phyloP scores from a whole-genome alignment of 495 filamentous ascomycete species.

The Tuber microsphaerosporum region DNA sequence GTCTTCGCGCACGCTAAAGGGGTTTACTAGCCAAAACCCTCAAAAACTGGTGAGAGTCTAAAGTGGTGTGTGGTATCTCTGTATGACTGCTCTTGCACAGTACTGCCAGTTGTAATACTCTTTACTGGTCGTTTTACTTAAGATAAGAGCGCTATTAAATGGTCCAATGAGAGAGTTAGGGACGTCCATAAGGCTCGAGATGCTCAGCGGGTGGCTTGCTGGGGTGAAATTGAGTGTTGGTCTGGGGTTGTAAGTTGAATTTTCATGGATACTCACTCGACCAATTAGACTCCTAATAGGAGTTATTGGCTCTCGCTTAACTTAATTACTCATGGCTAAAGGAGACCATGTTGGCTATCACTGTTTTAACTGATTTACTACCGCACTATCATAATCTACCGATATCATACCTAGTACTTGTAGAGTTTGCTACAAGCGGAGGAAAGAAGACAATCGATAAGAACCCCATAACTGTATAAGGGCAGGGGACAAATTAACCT shows the following conservation, averaged over 20 bases:
- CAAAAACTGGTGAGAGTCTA: no score
- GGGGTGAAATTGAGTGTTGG: neutral
- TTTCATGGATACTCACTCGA: neutral
- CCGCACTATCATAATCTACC: neutral
- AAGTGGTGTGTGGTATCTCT: no score
- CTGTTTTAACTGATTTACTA: neutral
- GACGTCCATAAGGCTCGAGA: neutral
- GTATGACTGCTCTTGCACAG: neutral
- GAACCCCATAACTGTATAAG: neutral
- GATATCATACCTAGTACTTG: neutral
- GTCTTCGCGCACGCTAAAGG: no score
- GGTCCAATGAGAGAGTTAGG: neutral
- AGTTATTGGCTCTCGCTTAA: constrained; percentile 1
- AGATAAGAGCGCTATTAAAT: neutral
- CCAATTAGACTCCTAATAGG: neutral
- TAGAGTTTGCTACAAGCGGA: neutral
- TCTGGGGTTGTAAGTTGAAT: neutral
- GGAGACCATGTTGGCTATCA: neutral
- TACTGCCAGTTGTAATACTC: neutral
- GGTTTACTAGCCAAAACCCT: no score
- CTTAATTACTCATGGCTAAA: neutral
- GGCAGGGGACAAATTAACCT: no score
- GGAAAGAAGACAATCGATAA: neutral
- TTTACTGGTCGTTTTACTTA: neutral
- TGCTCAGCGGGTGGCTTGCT: neutral